A percentile compares a stretch with the other conserved stretches of the same genome.
Evolutionary conservation across 192 early-diverging fungal genomes (phyloP).

Genomic region (Backusella morwellensis): DNA sequence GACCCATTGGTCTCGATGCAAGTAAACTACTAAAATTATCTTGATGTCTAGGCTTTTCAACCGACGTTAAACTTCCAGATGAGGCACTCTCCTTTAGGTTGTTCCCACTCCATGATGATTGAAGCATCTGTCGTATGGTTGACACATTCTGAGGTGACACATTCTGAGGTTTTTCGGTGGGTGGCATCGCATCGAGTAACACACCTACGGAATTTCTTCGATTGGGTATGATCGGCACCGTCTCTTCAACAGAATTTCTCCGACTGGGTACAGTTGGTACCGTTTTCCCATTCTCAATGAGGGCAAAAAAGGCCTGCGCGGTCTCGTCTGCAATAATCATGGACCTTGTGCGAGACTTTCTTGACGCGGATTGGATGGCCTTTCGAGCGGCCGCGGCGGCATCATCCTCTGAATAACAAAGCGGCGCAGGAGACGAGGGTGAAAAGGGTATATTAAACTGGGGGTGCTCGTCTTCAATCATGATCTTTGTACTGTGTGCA

Average conservation of each 20-base stretch:
- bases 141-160: background rate
- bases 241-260: background rate
- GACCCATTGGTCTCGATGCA: background rate
- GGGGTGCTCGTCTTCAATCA: background rate
- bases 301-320: background rate
- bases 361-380: conserved; percentile 14
- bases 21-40: background rate
- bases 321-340: conserved; percentile 8
- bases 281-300: background rate
- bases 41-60: background rate
- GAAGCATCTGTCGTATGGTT: conserved; percentile 23
- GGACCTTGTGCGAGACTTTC: conserved; percentile 15
- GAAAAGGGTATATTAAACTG: background rate
- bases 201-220: background rate
- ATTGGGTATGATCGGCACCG: background rate
- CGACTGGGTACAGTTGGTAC: background rate
- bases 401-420: background rate
- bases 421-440: background rate
- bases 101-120: conserved; percentile 26
- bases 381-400: conserved; percentile 7
- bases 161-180: background rate
- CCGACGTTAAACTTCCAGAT: conserved; percentile 2
- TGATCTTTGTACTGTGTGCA: background rate
- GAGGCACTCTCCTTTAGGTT: conserved; percentile 17
- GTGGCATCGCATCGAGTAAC: background rate